phyloP scores from a whole-genome alignment of 306 rosid genomes.

The Argentina anserina region DNA sequence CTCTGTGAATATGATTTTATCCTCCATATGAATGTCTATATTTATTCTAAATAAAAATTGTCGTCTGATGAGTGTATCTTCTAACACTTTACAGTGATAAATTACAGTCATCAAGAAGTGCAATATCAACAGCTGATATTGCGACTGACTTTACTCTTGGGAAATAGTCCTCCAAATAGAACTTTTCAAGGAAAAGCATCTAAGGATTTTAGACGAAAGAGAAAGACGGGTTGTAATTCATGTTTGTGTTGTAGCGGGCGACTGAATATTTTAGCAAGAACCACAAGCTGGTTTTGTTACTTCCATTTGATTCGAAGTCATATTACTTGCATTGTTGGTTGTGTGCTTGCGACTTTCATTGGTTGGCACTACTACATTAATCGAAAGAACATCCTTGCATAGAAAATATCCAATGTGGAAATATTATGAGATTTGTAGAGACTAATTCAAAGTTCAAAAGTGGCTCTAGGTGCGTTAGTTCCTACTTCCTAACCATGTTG shows the following conservation, averaged over 20 bases:
- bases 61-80: slow-evolving; percentile 1
- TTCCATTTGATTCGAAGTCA: not conserved
- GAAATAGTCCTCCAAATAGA: slow-evolving; percentile 10
- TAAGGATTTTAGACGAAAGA: not conserved
- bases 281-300: not conserved
- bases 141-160: slow-evolving; percentile 75
- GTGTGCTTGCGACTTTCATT: not conserved
- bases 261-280: not conserved
- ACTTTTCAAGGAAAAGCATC: not conserved
- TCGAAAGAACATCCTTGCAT: not conserved
- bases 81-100: slow-evolving; percentile 59
- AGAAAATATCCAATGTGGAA: not conserved
- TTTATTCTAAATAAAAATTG: not conserved
- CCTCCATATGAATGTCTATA: not conserved
- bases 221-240: not conserved
- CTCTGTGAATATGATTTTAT: not conserved
- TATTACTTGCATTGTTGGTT: not conserved
- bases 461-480: not conserved
- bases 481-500: too few relatives aligned
- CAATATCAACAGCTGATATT: slow-evolving; percentile 73
- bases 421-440: not conserved
- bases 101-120: slow-evolving; percentile 75
- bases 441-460: not conserved
- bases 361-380: not conserved
- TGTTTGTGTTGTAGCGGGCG: not conserved